A percentile compares a stretch with the other conserved stretches of the same genome.
phyloP scores from a whole-genome alignment of 371 early-diverging fungal genomes.

The Mortierella sp. region DNA sequence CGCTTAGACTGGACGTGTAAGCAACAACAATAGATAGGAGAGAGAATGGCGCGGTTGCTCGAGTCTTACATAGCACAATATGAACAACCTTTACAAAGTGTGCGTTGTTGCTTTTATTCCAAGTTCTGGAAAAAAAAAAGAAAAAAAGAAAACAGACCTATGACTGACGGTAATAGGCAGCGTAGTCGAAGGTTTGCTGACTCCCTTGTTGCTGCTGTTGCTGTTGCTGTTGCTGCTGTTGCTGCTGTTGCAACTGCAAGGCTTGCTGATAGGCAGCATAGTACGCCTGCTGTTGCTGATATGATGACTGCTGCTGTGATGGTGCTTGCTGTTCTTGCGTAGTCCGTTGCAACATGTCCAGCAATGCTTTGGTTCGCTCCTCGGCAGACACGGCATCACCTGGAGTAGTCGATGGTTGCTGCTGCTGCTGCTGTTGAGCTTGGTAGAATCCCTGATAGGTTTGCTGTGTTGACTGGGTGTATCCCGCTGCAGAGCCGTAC shows the following conservation, averaged over 20 bases:
- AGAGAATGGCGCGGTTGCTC: not conserved
- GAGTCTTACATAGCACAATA: not conserved
- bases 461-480: not conserved
- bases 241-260: constrained; percentile 6
- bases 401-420: not conserved
- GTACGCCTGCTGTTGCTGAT: constrained; percentile 19
- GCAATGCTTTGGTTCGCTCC: constrained; percentile 8
- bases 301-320: not conserved
- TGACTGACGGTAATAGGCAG: constrained; percentile 13
- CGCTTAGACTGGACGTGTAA: constrained; percentile 68
- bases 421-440: constrained; percentile 1
- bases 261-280: constrained; percentile 20
- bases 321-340: not conserved
- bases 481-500: constrained; percentile 1
- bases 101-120: no score
- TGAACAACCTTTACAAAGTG: not conserved
- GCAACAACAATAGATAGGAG: constrained; percentile 54
- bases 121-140: no score
- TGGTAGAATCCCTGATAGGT: constrained; percentile 3
- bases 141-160: no score
- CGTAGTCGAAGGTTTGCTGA: constrained; percentile 14
- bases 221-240: constrained; percentile 13
- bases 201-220: constrained; percentile 10
- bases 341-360: constrained; percentile 13
- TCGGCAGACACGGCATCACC: constrained; percentile 3